Percentiles rank a stretch among this genome's conserved stretches.
Evolutionary conservation across 2,329 filamentous ascomycete genomes (phyloP).

Genomic region (Botrytis aclada): DNA sequence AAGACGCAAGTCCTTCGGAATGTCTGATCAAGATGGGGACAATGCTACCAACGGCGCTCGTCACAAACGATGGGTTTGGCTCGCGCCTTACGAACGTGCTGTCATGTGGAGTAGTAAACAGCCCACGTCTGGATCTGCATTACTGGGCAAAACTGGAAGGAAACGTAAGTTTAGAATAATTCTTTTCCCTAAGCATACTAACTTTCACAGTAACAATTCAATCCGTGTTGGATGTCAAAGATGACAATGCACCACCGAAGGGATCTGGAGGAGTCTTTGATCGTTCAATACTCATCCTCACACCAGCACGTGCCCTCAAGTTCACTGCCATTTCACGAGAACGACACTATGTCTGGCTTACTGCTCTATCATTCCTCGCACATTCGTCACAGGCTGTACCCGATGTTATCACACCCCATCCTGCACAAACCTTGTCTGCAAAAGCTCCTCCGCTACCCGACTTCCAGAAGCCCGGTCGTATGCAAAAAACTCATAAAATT

Average conservation of each 20-base stretch:
- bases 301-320: slow-evolving; percentile 88
- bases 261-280: slow-evolving; percentile 68
- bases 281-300: slow-evolving; percentile 91
- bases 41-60: slow-evolving; percentile 64
- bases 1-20: slow-evolving; percentile 85
- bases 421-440: slow-evolving; percentile 47
- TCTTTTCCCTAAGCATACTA: slow-evolving; percentile 29
- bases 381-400: slow-evolving; percentile 81
- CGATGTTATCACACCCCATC: slow-evolving; percentile 61
- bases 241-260: slow-evolving; percentile 82
- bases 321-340: slow-evolving; percentile 84
- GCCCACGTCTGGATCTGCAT: slow-evolving; percentile 77
- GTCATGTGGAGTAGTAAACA: slow-evolving; percentile 99
- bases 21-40: slow-evolving; percentile 66
- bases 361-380: slow-evolving; percentile 88
- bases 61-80: slow-evolving; percentile 97
- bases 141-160: slow-evolving; percentile 91
- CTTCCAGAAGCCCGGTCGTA: slow-evolving; percentile 43
- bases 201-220: slow-evolving; percentile 75
- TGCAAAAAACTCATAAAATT: slow-evolving; percentile 50
- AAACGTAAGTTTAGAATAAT: slow-evolving; percentile 67
- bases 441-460: slow-evolving; percentile 44
- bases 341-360: slow-evolving; percentile 92
- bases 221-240: slow-evolving; percentile 94
- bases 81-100: slow-evolving; percentile 91